These are phyloP conservation scores for Trichoderma arundinaceum DNA, from an alignment of 2,329 filamentous ascomycete genomes.

Conservation along the genomic window DNA sequence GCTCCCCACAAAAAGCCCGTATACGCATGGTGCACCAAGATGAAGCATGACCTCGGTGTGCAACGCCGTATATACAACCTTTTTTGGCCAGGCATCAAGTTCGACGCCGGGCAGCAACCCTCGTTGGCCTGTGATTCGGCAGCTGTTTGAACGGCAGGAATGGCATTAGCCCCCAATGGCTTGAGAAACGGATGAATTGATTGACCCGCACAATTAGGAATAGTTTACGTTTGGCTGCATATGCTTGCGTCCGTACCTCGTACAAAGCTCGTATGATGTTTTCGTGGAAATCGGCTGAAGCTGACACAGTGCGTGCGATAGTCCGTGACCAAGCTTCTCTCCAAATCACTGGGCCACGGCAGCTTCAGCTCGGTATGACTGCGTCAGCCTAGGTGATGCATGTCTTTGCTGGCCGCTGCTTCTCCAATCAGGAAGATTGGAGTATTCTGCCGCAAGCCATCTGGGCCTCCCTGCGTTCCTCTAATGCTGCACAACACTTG, in stretches of 20 bases:
- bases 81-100: not conserved
- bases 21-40: not conserved
- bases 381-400: constrained; percentile 4
- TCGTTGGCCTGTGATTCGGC: constrained; percentile 5
- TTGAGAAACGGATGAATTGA: constrained; percentile 10
- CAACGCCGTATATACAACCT: not conserved
- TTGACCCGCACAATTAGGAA: constrained; percentile 1
- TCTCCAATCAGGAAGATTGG: constrained; percentile 14
- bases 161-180: not conserved
- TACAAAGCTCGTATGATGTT: constrained; percentile 21
- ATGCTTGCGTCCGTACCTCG: not conserved
- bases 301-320: constrained; percentile 29
- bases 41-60: constrained; percentile 8
- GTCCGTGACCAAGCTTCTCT: not conserved
- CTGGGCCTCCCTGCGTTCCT: not conserved
- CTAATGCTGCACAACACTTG: not conserved
- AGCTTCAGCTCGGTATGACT: constrained; percentile 13
- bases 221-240: constrained; percentile 24
- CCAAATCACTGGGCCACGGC: not conserved
- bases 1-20: constrained; percentile 4
- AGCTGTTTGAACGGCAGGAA: not conserved
- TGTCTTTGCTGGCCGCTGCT: constrained; percentile 7
- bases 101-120: not conserved
- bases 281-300: constrained; percentile 1
- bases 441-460: not conserved